Conservation (phyloP, 2,329 filamentous ascomycete genomes). For the Fusarium nelsonii region DNA sequence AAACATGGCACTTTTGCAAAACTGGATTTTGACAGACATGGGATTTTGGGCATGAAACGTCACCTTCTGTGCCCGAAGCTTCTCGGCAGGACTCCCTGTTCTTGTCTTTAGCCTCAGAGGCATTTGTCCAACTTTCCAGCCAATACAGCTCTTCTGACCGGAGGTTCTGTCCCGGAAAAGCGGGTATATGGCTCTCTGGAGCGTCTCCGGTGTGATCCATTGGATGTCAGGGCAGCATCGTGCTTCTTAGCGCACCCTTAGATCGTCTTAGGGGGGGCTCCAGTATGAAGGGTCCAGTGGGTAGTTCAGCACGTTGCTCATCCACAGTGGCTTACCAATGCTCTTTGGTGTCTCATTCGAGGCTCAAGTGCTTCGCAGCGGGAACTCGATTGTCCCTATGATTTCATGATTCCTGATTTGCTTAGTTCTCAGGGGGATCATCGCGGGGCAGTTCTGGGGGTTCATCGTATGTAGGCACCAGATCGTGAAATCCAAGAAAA, state of each 20-base stretch:
- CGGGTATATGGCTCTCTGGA: neutral
- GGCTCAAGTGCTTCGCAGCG: neutral
- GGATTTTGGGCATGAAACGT: conserved; percentile 34
- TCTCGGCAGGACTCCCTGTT: conserved; percentile 17
- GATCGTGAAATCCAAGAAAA: conserved; percentile 1
- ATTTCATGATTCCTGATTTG: conserved; percentile 20
- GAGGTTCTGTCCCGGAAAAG: conserved; percentile 36
- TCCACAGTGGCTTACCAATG: conserved; percentile 22
- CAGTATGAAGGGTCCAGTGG: conserved; percentile 35
- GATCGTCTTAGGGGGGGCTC: conserved; percentile 16
- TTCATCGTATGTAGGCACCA: neutral
- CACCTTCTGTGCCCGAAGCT: conserved; percentile 23
- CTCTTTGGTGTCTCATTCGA: conserved; percentile 24
- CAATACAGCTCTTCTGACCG: conserved; percentile 2
- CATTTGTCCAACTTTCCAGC: neutral
- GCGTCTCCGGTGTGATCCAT: conserved; percentile 1
- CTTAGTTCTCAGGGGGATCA: conserved; percentile 35
- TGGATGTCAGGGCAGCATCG: conserved; percentile 1
- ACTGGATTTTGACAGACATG: conserved; percentile 36
- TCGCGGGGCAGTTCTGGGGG: conserved; percentile 11
- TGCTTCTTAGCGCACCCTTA: conserved; percentile 13
- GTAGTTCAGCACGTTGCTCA: conserved; percentile 27
- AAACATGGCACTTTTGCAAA: conserved; percentile 43
- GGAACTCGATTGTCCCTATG: conserved; percentile 13
- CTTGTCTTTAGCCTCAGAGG: conserved; percentile 15